Evolutionary conservation across 2,329 filamentous ascomycete species (phyloP).

Genomic region (Alternaria gansuensis): DNA sequence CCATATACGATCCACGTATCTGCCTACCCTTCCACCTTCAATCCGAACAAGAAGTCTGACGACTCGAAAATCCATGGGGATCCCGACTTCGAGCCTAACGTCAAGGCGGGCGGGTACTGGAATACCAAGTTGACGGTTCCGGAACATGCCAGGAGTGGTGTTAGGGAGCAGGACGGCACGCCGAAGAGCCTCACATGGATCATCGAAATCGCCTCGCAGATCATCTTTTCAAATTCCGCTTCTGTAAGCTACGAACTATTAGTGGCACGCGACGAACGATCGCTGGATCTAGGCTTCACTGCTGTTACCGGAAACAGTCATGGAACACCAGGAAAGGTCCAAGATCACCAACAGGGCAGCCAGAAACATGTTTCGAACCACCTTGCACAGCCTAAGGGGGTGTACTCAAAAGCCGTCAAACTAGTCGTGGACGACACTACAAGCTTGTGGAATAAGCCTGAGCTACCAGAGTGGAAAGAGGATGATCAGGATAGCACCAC

Average conservation of each 20-base stretch:
- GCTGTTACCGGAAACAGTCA: conserved; percentile 63
- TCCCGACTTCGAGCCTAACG: conserved; percentile 93
- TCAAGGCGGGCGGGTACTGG: conserved; percentile 93
- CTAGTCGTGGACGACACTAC: conserved; percentile 87
- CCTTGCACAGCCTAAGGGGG: conserved; percentile 72
- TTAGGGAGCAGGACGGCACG: conserved; percentile 30
- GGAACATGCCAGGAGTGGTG: conserved; percentile 70
- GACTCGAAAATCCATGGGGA: conserved; percentile 75
- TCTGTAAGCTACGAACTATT: conserved; percentile 88
- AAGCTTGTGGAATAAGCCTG: conserved; percentile 90
- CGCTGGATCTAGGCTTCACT: conserved; percentile 72
- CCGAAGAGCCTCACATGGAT: conserved; percentile 79
- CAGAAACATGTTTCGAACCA: conserved; percentile 62
- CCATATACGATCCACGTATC: conserved; percentile 91
- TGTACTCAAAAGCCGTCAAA: conserved; percentile 83
- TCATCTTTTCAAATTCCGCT: conserved; percentile 90
- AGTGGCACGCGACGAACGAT: conserved; percentile 85
- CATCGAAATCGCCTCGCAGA: conserved; percentile 89
- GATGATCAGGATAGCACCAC: conserved; percentile 42
- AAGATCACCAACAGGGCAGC: conserved; percentile 77
- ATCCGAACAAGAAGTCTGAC: conserved; percentile 80
- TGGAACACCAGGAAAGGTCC: conserved; percentile 69
- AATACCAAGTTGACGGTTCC: conserved; percentile 81
- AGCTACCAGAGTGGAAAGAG: conserved; percentile 70
- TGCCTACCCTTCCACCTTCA: conserved; percentile 83